These are phyloP conservation scores for Coemansia sp. DNA, from an alignment of 192 early-diverging fungal genomes.

Conservation along the genomic window DNA sequence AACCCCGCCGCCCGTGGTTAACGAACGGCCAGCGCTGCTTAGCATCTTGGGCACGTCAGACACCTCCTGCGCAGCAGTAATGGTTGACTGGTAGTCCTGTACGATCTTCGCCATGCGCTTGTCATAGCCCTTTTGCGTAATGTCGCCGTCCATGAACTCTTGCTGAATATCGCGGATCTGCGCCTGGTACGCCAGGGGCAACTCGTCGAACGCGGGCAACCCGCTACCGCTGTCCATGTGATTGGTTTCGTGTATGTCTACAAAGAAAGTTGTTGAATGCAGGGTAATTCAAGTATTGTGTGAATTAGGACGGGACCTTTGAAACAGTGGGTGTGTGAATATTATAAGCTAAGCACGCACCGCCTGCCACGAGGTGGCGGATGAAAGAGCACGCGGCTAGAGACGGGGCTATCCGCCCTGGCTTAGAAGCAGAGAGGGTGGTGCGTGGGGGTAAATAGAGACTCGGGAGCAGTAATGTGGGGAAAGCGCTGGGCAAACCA, in stretches of 20 bases:
- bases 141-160: constrained; percentile 65
- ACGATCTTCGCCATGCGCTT: constrained; percentile 63
- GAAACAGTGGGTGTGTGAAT: neutral
- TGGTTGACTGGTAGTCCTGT: constrained; percentile 40
- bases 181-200: constrained; percentile 40
- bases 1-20: neutral
- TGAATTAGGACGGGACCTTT: neutral
- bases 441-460: neutral
- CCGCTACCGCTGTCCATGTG: constrained; percentile 15
- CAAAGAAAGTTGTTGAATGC: neutral
- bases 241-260: constrained; percentile 1
- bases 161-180: constrained; percentile 48
- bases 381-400: neutral
- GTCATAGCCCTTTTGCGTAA: constrained; percentile 75
- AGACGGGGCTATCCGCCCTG: neutral
- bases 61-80: neutral
- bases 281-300: neutral
- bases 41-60: neutral
- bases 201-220: constrained; percentile 35
- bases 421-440: neutral
- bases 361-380: neutral
- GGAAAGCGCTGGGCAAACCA: neutral
- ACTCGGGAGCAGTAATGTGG: constrained; percentile 3
- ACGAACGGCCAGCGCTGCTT: neutral
- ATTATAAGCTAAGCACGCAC: neutral